Evolutionary conservation across 139 green algal species (phyloP).

Genomic region (Chloropicon primus): DNA sequence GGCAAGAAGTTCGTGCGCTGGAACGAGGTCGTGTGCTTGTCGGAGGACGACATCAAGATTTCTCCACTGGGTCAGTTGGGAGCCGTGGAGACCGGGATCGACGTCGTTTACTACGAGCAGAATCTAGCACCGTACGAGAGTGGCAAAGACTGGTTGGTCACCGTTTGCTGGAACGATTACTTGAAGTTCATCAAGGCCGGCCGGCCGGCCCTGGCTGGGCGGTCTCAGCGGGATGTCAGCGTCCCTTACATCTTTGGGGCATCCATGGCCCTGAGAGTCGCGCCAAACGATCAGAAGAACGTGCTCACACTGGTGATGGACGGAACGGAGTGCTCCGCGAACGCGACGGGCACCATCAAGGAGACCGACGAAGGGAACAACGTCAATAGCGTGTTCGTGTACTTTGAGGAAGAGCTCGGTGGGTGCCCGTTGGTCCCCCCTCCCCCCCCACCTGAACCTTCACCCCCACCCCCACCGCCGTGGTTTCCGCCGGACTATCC

Average conservation of each 20-base stretch:
- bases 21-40: background rate
- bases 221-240: background rate
- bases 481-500: background rate
- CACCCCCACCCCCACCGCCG: no score
- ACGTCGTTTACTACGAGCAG: background rate
- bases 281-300: background rate
- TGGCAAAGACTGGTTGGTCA: background rate
- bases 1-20: background rate
- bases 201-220: background rate
- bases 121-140: background rate
- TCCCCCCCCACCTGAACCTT: background rate
- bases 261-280: background rate
- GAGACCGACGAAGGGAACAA: background rate
- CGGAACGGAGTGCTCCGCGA: background rate
- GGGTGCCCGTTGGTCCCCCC: background rate
- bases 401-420: background rate
- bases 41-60: background rate
- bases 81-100: background rate
- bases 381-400: background rate
- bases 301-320: background rate
- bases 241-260: background rate
- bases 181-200: background rate
- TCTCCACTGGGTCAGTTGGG: background rate
- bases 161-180: background rate
- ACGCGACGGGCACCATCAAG: background rate